Conservation (phyloP, 1,139 yeast species). For the Pneumocystis murina region DNA sequence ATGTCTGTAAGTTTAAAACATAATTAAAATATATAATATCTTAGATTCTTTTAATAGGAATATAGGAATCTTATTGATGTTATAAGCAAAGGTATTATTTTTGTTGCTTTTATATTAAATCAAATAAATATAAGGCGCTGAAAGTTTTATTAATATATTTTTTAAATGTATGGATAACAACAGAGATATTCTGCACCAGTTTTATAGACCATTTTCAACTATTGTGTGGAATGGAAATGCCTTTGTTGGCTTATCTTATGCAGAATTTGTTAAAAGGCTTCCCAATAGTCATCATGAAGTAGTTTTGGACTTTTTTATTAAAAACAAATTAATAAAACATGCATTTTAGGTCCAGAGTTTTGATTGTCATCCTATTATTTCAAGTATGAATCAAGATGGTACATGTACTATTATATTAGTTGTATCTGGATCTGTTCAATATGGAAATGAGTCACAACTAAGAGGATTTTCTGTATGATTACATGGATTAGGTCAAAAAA, state of each 20-base stretch:
- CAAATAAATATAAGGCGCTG: conserved; percentile 5
- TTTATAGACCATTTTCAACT: conserved; percentile 10
- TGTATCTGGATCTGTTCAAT: conserved; percentile 10
- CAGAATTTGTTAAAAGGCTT: conserved; percentile 7
- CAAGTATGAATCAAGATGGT: conserved; percentile 7
- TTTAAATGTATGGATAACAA: conserved; percentile 10
- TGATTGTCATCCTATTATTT: conserved; percentile 10
- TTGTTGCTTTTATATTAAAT: neutral
- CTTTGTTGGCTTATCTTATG: conserved; percentile 3
- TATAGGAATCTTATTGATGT: neutral
- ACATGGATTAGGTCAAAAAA: neutral
- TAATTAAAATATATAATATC: neutral
- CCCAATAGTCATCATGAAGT: conserved; percentile 9
- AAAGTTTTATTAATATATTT: conserved; percentile 8
- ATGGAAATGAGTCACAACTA: conserved; percentile 7
- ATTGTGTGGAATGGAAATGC: conserved; percentile 12
- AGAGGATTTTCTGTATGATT: conserved; percentile 6
- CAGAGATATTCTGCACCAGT: conserved; percentile 7
- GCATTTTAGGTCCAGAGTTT: conserved; percentile 3
- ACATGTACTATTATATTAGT: conserved; percentile 9
- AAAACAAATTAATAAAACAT: neutral
- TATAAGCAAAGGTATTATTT: neutral
- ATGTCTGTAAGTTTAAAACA: neutral
- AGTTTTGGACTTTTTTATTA: neutral
- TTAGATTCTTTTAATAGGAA: neutral